phyloP scores from a whole-genome alignment of 768 basidiomycete genomes.

The Austroboletus eburneus region DNA sequence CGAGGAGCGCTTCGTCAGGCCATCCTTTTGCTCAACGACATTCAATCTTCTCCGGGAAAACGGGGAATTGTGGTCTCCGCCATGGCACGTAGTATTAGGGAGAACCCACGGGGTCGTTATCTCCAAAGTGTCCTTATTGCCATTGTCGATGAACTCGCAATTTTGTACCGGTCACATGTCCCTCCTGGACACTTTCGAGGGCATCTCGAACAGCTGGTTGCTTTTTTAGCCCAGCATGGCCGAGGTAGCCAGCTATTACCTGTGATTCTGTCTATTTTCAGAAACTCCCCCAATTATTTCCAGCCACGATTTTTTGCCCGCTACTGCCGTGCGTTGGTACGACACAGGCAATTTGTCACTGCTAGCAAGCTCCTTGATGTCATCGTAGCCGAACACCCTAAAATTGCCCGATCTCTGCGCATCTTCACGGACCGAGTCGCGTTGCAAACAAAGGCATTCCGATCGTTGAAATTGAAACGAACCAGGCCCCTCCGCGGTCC shows the following conservation, averaged over 20 bases:
- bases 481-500: constrained; percentile 2
- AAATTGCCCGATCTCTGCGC: constrained; percentile 9
- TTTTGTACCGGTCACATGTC: constrained; percentile 32
- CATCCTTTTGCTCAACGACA: constrained; percentile 32
- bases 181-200: constrained; percentile 40
- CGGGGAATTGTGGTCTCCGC: constrained; percentile 36
- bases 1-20: constrained; percentile 26
- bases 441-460: constrained; percentile 8
- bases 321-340: constrained; percentile 37
- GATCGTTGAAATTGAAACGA: constrained; percentile 4
- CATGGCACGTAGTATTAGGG: constrained; percentile 37
- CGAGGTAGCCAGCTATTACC: constrained; percentile 35
- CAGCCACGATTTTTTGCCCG: constrained; percentile 35
- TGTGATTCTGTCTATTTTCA: constrained; percentile 39
- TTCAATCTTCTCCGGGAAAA: constrained; percentile 28
- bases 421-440: constrained; percentile 3
- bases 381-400: constrained; percentile 14
- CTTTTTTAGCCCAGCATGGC: constrained; percentile 35
- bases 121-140: constrained; percentile 28
- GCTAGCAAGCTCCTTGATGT: constrained; percentile 32
- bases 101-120: constrained; percentile 29
- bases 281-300: constrained; percentile 36
- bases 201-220: constrained; percentile 42
- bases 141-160: constrained; percentile 34
- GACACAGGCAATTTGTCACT: constrained; percentile 34